Conservation (phyloP, 306 rosid species). For the Vachellia collinsii region DNA sequence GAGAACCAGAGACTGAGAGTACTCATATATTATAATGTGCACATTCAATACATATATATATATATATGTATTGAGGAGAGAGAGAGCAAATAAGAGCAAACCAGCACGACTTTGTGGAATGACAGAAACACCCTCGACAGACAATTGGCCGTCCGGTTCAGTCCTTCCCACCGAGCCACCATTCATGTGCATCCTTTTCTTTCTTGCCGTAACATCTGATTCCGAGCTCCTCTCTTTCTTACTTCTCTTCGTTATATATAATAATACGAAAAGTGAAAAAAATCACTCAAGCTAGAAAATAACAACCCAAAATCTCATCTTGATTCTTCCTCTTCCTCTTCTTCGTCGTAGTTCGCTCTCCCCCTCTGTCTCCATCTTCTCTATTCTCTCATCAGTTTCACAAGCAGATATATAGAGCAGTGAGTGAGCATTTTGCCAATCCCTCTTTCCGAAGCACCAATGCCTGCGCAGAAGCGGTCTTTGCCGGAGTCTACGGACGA, state of each 20-base stretch:
- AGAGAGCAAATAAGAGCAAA: background rate
- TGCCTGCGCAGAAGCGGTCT: constrained; percentile 97
- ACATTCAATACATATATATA: too few relatives aligned
- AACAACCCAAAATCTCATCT: constrained; percentile 42
- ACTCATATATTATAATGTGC: background rate
- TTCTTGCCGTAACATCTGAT: constrained; percentile 23
- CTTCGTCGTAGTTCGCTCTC: background rate
- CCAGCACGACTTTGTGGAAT: background rate
- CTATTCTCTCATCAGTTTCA: constrained; percentile 8
- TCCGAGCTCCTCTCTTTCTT: constrained; percentile 16
- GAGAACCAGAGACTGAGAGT: background rate
- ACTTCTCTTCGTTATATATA: background rate
- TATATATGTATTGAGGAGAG: background rate
- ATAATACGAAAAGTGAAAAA: too few relatives aligned
- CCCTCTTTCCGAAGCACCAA: constrained; percentile 44
- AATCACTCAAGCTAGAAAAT: background rate
- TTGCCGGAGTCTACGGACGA: constrained; percentile 49
- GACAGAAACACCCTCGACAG: constrained; percentile 1
- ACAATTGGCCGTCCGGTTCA: background rate
- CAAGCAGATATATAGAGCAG: constrained; percentile 14
- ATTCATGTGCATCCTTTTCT: constrained; percentile 20
- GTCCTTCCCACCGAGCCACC: constrained; percentile 11
- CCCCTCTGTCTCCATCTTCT: background rate
- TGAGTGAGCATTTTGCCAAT: constrained; percentile 13
- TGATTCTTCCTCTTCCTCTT: constrained; percentile 29